Base-by-base conservation (phyloP, 2,329 filamentous ascomycete species). In the Phaeomoniella chlamydospora region DNA sequence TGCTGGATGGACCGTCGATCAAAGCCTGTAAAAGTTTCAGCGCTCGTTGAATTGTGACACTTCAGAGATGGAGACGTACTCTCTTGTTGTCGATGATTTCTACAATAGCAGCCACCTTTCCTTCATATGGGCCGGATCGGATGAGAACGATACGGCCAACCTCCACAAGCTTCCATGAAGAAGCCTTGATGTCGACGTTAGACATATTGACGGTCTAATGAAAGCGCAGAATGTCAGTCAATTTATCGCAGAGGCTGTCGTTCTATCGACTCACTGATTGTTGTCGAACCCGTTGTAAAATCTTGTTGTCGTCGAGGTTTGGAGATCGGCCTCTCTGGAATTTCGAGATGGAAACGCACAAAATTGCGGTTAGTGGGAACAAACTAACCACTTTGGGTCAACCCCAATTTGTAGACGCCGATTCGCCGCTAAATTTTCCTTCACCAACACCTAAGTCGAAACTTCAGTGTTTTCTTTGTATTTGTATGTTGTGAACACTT, bases 61-160 rank as follows among this genome's bases (percentile, higher is more conserved):
- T 44, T 34, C 36, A 36, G 36, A 40, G 31, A 34, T 34, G 38
- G 38, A 37, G 60, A 85, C 90, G 63, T 93, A 98, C 90, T 70
- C 90, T 86, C 78, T 94, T 94, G 81, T 98, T 88, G 72, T 98
- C 90, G 71, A 98, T 90, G 68, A 98, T 96, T 79, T 98, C 88
- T 68, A 94, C 86, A 59, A 98, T 88, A 57, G 79, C 72, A 57
- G 87, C 92, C 56, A 96, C 77, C 64, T 83, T 83, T 70, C 87
- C 87, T 53, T 72, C 70, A 71, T 69, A 82, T 55, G 79, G 77
- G 59, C 86, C 81, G 61, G 74, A 69, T 66, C 84, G 80, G 71
- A 96, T 79, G 65, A 93, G 77, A 64, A 94, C 80, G 60, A 98
- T 78, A 64, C 90, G 86, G 78, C 90, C 90, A 67, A 94, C 84